These are phyloP conservation scores for Fusarium mexicanum DNA, from an alignment of 2,329 filamentous ascomycete genomes.

Conservation along the genomic window DNA sequence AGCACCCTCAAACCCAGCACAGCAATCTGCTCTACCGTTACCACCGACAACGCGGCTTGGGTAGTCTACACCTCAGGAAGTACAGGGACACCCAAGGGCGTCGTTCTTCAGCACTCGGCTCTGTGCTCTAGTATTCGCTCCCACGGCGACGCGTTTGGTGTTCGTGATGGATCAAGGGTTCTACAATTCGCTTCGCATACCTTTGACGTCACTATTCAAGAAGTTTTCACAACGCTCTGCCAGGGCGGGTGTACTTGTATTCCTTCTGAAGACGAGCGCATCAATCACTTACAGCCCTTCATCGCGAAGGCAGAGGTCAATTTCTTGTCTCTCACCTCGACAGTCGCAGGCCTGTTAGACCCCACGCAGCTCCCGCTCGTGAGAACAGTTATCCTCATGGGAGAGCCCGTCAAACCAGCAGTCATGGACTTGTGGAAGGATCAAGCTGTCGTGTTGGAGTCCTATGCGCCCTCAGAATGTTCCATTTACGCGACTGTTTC, in stretches of 20 bases:
- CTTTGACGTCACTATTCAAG: background rate
- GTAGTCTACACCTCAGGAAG: background rate
- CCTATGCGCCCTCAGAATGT: background rate
- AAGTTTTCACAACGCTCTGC: background rate
- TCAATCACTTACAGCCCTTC: background rate
- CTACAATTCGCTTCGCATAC: conserved; percentile 3
- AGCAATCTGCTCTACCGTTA: background rate
- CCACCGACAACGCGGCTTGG: background rate
- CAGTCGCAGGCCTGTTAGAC: background rate
- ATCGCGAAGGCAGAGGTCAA: background rate
- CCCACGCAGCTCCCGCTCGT: background rate
- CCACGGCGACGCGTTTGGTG: background rate
- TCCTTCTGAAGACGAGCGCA: background rate
- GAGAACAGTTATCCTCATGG: background rate
- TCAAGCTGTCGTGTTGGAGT: background rate
- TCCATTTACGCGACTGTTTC: background rate
- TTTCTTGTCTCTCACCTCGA: background rate
- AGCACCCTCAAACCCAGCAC: background rate
- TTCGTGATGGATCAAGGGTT: background rate
- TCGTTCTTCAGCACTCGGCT: background rate
- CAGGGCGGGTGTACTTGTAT: background rate
- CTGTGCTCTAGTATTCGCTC: background rate
- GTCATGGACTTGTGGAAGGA: conserved; percentile 4
- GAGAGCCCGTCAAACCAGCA: conserved; percentile 1
- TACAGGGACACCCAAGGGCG: background rate